Base-by-base conservation (phyloP, 306 rosid genomes). In the Lablab purpureus region DNA sequence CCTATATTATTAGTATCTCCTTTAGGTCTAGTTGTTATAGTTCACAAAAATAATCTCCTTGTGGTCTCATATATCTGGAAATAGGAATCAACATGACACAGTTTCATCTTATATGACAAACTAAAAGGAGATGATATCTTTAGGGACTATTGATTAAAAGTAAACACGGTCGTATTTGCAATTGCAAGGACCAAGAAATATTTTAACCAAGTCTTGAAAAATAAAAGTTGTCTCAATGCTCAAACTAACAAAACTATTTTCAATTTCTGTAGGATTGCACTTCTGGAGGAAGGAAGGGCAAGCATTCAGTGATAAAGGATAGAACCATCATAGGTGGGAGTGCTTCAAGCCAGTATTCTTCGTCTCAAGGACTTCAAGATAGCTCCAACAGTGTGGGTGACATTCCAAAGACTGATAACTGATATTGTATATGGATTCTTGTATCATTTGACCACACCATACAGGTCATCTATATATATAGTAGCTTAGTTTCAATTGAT, bases 331-430 rank as follows among this genome's bases (percentile, higher is more conserved):
- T 83, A 2, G 92, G 86, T 30, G 89, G 87, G 75, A 80, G 95
- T 77, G 85, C 91, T 68, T 92, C 97, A 14, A 88, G 97, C 77
- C 73, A 86, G 74, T 82, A 85, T 84, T 91, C 98, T 74, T 79
- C 91, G 1, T 88, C 91, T 75, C 91, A 84, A 80, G 95, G 88
- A 86, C 84, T 79, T 60, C 94, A 83, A 80, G 97, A 87, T 82
- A 89, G 93, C 90, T 92, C 93, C 74, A 90, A 88, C 84, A 91
- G 97, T 2, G 83, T 88, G 19, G 82, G 92, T 51, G 90, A 92
- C 83, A 50, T 69, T 45, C 91, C 92, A 12, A 89, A 91, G 82
- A 43, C 80, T 70, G 84, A 80, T 68, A 73, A 87, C 45, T 84
- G 80, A 94, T 62, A 45, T 77, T 43, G 13, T 52, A 68, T 64